Percentiles rank a stretch among this genome's conserved stretches.
phyloP scores from a whole-genome alignment of 805 yeast genomes.

The Hermanozyma aechmeae region DNA sequence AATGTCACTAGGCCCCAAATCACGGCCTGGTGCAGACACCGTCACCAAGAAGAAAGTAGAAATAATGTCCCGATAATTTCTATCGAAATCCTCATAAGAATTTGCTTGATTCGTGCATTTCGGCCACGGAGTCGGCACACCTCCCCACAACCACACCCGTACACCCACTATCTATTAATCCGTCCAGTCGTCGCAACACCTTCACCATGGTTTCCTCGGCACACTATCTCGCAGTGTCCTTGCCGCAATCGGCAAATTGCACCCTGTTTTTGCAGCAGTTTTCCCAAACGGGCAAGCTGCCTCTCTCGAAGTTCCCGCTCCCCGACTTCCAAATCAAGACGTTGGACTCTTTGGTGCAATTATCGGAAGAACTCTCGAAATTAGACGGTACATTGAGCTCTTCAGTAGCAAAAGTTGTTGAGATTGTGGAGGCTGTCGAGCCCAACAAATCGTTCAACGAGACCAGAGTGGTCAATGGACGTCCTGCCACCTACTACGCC shows the following conservation, averaged over 20 bases:
- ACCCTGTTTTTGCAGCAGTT: slow-evolving; percentile 46
- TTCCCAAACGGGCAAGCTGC: slow-evolving; percentile 49
- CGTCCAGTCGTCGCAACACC: neutral
- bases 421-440: slow-evolving; percentile 44
- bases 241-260: slow-evolving; percentile 44
- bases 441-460: slow-evolving; percentile 14
- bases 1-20: too few species aligned
- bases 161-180: slow-evolving; percentile 3
- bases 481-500: slow-evolving; percentile 51
- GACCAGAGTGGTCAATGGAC: slow-evolving; percentile 31
- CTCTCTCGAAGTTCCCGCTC: slow-evolving; percentile 47
- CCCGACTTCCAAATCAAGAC: slow-evolving; percentile 94
- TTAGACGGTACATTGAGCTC: slow-evolving; percentile 68
- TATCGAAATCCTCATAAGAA: too few species aligned
- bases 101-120: too few species aligned
- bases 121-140: neutral
- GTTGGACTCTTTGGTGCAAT: slow-evolving; percentile 80
- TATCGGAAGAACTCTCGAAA: slow-evolving; percentile 81
- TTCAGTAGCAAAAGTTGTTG: slow-evolving; percentile 68
- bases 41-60: too few species aligned
- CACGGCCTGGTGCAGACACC: too few species aligned
- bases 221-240: slow-evolving; percentile 45
- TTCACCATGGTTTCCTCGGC: slow-evolving; percentile 24
- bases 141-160: slow-evolving; percentile 1
- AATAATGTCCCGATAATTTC: too few species aligned